Evolutionary conservation across 169 alveolate species (phyloP).

Genomic region (Fabrea salina): DNA sequence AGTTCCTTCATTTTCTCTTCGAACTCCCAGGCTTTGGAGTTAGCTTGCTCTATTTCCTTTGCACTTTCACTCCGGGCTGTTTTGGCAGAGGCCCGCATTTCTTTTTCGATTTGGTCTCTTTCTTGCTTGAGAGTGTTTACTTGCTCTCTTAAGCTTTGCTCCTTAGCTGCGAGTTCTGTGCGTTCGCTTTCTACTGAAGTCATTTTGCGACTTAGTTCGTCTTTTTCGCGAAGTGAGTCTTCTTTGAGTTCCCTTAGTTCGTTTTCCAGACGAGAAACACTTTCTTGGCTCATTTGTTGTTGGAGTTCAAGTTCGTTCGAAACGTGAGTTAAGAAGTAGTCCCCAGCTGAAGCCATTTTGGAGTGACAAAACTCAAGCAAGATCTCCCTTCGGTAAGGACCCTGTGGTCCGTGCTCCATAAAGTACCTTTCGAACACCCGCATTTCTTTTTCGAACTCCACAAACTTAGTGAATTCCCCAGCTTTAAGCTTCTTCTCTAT

Average conservation of each 20-base stretch:
- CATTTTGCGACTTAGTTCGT: slow-evolving; percentile 49
- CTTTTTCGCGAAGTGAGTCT: slow-evolving; percentile 52
- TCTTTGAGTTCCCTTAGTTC: slow-evolving; percentile 57
- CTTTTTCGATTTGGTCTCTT: slow-evolving; percentile 55
- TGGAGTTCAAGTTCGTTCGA: slow-evolving; percentile 51
- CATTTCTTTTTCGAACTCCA: slow-evolving; percentile 65
- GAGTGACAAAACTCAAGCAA: slow-evolving; percentile 55
- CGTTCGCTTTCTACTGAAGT: slow-evolving; percentile 38
- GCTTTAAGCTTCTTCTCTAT: slow-evolving; percentile 63
- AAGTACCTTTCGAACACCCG: slow-evolving; percentile 57
- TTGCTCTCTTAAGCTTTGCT: slow-evolving; percentile 46
- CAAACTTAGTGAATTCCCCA: slow-evolving; percentile 57
- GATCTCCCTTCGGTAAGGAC: slow-evolving; percentile 45
- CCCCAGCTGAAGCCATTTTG: slow-evolving; percentile 56
- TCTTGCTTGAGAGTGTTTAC: slow-evolving; percentile 40
- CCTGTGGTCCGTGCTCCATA: slow-evolving; percentile 74
- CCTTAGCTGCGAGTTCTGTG: slow-evolving; percentile 60
- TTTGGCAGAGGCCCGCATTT: slow-evolving; percentile 49
- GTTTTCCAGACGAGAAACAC: slow-evolving; percentile 42
- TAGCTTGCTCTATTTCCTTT: slow-evolving; percentile 50
- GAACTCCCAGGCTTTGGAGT: slow-evolving; percentile 27
- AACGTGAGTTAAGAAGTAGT: slow-evolving; percentile 50
- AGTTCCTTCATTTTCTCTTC: slow-evolving; percentile 74
- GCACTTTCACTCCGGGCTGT: slow-evolving; percentile 42
- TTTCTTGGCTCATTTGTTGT: slow-evolving; percentile 45